Conservation (phyloP, 1,139 yeast species). For the Kurtzmaniella quercitrusa region DNA sequence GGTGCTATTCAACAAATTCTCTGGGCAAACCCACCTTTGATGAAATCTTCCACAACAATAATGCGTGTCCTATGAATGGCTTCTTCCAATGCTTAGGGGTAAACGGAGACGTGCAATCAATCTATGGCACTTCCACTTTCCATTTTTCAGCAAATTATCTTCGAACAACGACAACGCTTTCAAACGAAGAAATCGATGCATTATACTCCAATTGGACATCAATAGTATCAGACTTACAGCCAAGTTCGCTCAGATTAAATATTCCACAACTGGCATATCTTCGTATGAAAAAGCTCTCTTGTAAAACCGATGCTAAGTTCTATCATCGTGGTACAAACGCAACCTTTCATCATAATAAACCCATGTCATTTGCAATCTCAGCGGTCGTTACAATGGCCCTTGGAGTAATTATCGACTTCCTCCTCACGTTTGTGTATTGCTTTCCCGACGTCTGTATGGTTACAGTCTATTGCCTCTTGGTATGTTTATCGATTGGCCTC, state of each 20-base stretch:
- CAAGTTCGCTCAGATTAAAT: background rate
- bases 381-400: background rate
- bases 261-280: background rate
- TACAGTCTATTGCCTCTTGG: background rate
- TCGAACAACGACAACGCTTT: background rate
- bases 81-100: conserved; percentile 1
- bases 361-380: background rate
- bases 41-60: background rate
- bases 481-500: background rate
- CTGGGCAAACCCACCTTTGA: background rate
- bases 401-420: background rate
- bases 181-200: background rate
- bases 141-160: background rate
- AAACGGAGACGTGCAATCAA: background rate
- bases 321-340: background rate
- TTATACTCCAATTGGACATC: background rate
- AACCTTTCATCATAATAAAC: background rate
- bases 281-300: background rate
- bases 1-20: background rate
- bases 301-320: background rate
- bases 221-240: background rate
- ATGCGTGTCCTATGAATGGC: conserved; percentile 1
- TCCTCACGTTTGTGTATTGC: background rate
- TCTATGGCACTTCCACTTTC: background rate
- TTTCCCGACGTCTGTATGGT: background rate